Base-by-base conservation (phyloP, 495 filamentous ascomycete species). In the Daldinia vernicosa region DNA sequence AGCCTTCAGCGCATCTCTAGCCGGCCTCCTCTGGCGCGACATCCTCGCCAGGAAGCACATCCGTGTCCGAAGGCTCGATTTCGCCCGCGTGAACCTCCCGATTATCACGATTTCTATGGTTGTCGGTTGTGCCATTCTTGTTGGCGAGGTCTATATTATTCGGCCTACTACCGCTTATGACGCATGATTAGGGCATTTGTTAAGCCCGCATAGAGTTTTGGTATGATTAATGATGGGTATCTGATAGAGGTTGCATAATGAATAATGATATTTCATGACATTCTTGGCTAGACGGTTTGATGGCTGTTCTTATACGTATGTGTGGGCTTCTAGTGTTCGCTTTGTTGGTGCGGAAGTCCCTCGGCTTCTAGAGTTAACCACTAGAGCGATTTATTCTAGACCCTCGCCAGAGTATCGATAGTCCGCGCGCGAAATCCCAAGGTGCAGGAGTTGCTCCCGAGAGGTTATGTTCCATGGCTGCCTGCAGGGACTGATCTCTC, bases 51-150 rank as follows among this genome's bases (percentile, higher is more conserved):
- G 87, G 37, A 91, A 91, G 70, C 84, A 88, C 58, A 90, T 91
- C 56, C 81, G 77, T 35, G 86, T 91, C 1, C 72, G 81, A 4
- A 77, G 82, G 8, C 76, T 85, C 14, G 87, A 90, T 19, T 91
- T 91, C 77, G 86, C 86, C 27, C 78, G 84, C 7, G 86, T 88
- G 40, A 91, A 91, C 72, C 75, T 90, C 9, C 88, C 87, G 15
- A 90, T 91, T 59, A 90, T 91, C 69, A 84, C 85, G n/a, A 83
- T 90, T 24, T 68, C 88, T 6, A 90, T 90, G 88, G 84, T 80
- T 3, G 84, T 90, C 1, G 88, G 88, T 2, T 88, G 85, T 71
- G 75, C 80, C 0, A 83, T 89, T 6, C 80, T 91, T 3, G 75
- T 86, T 35, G 88, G 87, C 15, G 83, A 90, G 76, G 80, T 91